phyloP scores from a whole-genome alignment of 108 stramenopile genomes.

The Mediolabrus comicus region DNA sequence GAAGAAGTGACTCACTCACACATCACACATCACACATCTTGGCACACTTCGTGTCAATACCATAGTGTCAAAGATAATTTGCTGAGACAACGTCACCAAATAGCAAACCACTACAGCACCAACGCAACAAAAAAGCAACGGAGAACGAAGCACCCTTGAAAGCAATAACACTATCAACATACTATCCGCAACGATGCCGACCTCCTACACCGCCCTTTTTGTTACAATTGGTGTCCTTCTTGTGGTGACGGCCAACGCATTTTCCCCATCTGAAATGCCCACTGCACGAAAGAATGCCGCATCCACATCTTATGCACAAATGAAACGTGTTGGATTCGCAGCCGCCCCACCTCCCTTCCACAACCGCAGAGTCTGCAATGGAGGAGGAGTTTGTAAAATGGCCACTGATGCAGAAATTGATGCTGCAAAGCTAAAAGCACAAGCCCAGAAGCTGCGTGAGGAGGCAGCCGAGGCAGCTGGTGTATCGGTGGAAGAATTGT shows the following conservation, averaged over 20 bases:
- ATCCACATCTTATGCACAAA: slow-evolving; percentile 25
- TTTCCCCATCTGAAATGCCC: slow-evolving; percentile 15
- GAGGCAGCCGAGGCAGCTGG: slow-evolving; percentile 37
- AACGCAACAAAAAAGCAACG: too few species aligned
- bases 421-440: slow-evolving; percentile 20
- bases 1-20: too few species aligned
- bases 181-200: slow-evolving; percentile 6
- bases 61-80: too few species aligned
- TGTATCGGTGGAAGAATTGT: slow-evolving; percentile 30
- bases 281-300: slow-evolving; percentile 6
- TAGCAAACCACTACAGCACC: too few species aligned
- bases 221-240: neutral
- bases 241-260: slow-evolving; percentile 12
- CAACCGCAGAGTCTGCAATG: slow-evolving; percentile 4
- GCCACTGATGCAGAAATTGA: slow-evolving; percentile 38
- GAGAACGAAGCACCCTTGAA: too few species aligned
- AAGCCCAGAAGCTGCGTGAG: slow-evolving; percentile 33
- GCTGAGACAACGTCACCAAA: too few species aligned
- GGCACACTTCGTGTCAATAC: too few species aligned
- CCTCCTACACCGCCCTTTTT: slow-evolving; percentile 15
- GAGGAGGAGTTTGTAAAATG: slow-evolving; percentile 24
- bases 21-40: too few species aligned
- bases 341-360: slow-evolving; percentile 16
- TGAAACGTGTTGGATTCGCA: slow-evolving; percentile 35
- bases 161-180: too few species aligned